A percentile compares a stretch with the other conserved stretches of the same genome.
phyloP scores from a whole-genome alignment of 495 filamentous ascomycete species.

The Jackrogersella minutella region DNA sequence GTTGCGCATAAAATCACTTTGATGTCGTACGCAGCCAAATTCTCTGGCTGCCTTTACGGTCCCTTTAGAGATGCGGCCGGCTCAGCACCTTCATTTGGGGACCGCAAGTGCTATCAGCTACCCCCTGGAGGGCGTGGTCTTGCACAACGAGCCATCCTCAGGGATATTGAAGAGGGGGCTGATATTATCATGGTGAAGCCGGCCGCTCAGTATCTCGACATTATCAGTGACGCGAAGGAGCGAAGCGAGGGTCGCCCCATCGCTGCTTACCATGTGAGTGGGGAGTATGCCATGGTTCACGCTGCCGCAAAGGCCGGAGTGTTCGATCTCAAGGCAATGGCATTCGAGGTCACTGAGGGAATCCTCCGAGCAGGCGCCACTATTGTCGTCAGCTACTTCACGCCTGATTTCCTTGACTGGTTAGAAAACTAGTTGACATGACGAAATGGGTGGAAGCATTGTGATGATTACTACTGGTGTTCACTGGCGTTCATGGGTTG shows the following conservation, averaged over 20 bases:
- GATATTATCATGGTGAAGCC: conserved; percentile 99
- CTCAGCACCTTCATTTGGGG: conserved; percentile 90
- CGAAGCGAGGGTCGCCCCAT: conserved; percentile 88
- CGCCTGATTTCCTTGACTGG: conserved; percentile 93
- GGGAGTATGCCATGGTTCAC: conserved; percentile 98
- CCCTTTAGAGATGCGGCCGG: conserved; percentile 97
- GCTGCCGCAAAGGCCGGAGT: conserved; percentile 95
- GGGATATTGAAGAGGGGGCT: conserved; percentile 91
- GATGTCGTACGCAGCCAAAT: conserved; percentile 98
- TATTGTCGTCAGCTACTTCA: conserved; percentile 94
- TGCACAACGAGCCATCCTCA: conserved; percentile 85
- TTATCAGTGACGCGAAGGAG: conserved; percentile 95
- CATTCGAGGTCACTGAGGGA: conserved; percentile 89
- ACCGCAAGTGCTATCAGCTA: conserved; percentile 95
- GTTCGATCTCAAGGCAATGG: conserved; percentile 97
- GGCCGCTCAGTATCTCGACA: conserved; percentile 90
- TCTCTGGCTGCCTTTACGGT: conserved; percentile 94
- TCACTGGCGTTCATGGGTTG: conserved; percentile 20
- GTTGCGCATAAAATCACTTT: conserved; percentile 87
- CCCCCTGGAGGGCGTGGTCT: conserved; percentile 92
- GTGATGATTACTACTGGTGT: conserved; percentile 16
- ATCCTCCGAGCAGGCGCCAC: conserved; percentile 92
- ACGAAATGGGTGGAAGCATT: neutral
- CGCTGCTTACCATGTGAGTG: conserved; percentile 95
- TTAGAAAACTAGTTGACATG: conserved; percentile 50